Evolutionary conservation across 805 yeast genomes (phyloP).

Genomic region (Cyberlindnera sargentensis): DNA sequence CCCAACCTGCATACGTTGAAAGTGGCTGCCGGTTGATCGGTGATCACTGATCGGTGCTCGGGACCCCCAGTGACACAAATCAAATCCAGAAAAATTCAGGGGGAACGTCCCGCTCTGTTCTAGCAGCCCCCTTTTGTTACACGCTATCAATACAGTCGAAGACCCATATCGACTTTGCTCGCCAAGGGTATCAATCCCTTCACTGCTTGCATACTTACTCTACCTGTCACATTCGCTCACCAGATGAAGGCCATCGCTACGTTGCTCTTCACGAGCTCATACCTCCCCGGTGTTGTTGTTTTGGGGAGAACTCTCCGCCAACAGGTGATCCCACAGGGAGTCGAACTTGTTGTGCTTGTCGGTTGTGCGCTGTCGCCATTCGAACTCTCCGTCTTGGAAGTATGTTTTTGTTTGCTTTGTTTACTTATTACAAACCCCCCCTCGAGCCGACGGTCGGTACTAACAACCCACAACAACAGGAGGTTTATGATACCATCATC

Average conservation of each 20-base stretch:
- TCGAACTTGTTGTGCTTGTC: slow-evolving; percentile 18
- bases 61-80: too few species aligned
- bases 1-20: too few species aligned
- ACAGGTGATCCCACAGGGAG: slow-evolving; percentile 6
- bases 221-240: too few species aligned
- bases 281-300: slow-evolving; percentile 52
- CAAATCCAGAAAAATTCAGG: too few species aligned
- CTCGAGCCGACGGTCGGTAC: too few species aligned
- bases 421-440: not conserved
- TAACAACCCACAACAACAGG: not conserved
- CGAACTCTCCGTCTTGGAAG: slow-evolving; percentile 9
- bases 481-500: slow-evolving; percentile 21
- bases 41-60: too few species aligned
- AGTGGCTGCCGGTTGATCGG: too few species aligned
- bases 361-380: slow-evolving; percentile 13
- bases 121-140: too few species aligned
- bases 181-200: not conserved
- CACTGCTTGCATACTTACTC: not conserved
- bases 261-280: slow-evolving; percentile 41
- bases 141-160: too few species aligned
- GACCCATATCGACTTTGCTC: too few species aligned
- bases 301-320: slow-evolving; percentile 34
- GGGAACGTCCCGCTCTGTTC: too few species aligned
- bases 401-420: slow-evolving; percentile 9
- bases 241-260: slow-evolving; percentile 35